Percentiles rank a stretch among this genome's conserved stretches.
Conservation (phyloP, 225 moss, liverwort and hornwort species). For the Bryum argenteum region DNA sequence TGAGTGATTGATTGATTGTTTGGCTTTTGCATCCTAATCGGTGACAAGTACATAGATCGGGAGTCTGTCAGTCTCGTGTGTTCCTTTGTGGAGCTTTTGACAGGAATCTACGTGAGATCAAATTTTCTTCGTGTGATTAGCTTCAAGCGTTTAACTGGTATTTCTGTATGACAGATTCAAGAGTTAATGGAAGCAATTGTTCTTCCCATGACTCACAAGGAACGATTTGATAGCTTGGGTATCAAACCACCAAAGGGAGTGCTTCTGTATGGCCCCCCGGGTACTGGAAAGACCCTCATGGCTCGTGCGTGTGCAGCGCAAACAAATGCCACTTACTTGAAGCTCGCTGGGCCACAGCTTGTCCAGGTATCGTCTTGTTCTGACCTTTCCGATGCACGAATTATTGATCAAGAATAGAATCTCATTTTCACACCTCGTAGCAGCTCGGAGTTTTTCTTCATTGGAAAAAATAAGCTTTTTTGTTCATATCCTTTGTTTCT, state of each 20-base stretch:
- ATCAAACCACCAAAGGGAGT: constrained; percentile 93
- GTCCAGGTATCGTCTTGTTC: constrained; percentile 62
- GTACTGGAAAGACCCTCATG: constrained; percentile 95
- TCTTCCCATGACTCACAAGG: constrained; percentile 91
- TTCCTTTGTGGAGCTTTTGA: constrained; percentile 1
- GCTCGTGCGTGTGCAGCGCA: constrained; percentile 93
- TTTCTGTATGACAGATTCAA: constrained; percentile 68
- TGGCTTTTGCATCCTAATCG: background rate
- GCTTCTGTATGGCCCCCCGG: constrained; percentile 91
- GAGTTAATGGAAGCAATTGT: constrained; percentile 94
- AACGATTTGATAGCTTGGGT: constrained; percentile 86
- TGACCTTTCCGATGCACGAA: background rate
- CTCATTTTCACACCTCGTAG: background rate
- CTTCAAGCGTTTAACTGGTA: background rate
- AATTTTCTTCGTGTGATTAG: background rate
- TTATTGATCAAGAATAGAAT: background rate
- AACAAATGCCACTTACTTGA: constrained; percentile 90
- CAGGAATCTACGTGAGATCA: background rate
- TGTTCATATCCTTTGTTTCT: background rate
- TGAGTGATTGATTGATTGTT: no score
- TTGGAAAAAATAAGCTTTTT: background rate
- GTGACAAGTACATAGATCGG: background rate
- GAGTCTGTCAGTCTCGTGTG: no score
- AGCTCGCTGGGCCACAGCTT: constrained; percentile 94
- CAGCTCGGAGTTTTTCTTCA: background rate